Conservation (phyloP, 2,329 filamentous ascomycete genomes). For the Fusarium sp. region DNA sequence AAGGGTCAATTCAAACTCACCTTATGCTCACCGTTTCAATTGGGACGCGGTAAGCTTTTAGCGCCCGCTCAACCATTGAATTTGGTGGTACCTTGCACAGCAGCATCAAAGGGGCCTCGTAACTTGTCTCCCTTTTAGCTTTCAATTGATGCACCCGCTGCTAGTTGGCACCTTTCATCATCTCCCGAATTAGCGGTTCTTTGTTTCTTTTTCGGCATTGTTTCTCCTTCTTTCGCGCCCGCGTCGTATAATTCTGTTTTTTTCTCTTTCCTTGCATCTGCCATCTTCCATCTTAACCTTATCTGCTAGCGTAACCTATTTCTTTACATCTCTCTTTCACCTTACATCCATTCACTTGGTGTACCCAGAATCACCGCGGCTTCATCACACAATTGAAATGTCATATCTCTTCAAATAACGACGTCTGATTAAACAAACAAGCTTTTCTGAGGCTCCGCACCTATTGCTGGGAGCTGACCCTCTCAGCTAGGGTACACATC, state of each 20-base stretch:
- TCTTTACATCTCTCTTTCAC: not conserved
- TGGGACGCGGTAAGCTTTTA: constrained; percentile 29
- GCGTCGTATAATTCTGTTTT: not conserved
- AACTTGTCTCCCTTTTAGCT: not conserved
- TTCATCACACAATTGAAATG: constrained; percentile 25
- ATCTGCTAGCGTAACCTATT: not conserved
- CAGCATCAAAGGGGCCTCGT: constrained; percentile 9
- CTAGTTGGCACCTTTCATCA: constrained; percentile 30
- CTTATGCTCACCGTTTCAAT: constrained; percentile 30
- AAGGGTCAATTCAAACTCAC: constrained; percentile 9
- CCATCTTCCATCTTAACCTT: not conserved
- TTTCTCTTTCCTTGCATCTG: not conserved
- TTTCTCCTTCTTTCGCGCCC: not conserved
- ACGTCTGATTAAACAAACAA: not conserved
- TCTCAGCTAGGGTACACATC: constrained; percentile 13
- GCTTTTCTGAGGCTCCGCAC: constrained; percentile 18
- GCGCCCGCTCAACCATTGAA: constrained; percentile 13
- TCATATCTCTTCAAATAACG: constrained; percentile 32
- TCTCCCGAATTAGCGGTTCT: not conserved
- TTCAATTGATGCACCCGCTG: constrained; percentile 10
- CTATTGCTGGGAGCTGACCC: constrained; percentile 23
- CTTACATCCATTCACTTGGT: not conserved
- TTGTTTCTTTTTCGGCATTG: not conserved
- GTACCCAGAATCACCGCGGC: not conserved
- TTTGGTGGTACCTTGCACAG: constrained; percentile 7